phyloP scores from a whole-genome alignment of 768 basidiomycete genomes.

The Trametes cubensis region DNA sequence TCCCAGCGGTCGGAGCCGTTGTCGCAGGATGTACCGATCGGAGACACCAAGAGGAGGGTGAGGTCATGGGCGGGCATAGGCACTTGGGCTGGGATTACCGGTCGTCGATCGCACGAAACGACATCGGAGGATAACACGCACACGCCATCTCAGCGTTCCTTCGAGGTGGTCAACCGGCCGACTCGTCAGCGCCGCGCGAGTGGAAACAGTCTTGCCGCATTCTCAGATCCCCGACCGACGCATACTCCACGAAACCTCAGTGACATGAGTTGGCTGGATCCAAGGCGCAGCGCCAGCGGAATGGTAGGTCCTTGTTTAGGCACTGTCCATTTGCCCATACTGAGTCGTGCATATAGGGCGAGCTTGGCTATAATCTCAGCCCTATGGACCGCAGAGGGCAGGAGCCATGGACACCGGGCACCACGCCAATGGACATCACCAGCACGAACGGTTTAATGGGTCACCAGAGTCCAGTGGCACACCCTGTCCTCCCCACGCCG shows the following conservation, averaged over 20 bases:
- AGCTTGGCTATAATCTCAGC: slow-evolving; percentile 69
- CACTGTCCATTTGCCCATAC: slow-evolving; percentile 9
- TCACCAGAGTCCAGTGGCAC: slow-evolving; percentile 16
- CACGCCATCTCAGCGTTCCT: slow-evolving; percentile 41
- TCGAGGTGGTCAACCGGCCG: slow-evolving; percentile 55
- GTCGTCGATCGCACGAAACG: slow-evolving; percentile 45
- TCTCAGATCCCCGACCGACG: slow-evolving; percentile 46
- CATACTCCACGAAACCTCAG: slow-evolving; percentile 56
- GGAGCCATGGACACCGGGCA: slow-evolving; percentile 52
- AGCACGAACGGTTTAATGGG: slow-evolving; percentile 43
- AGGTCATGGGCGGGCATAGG: slow-evolving; percentile 45
- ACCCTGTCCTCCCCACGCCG: slow-evolving; percentile 35
- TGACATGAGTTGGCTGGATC: slow-evolving; percentile 79
- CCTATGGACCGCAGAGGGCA: slow-evolving; percentile 54
- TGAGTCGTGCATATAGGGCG: slow-evolving; percentile 50
- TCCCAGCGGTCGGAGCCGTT: slow-evolving; percentile 28
- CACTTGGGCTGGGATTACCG: slow-evolving; percentile 39
- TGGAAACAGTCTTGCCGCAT: slow-evolving; percentile 44
- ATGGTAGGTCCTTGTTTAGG: slow-evolving; percentile 52
- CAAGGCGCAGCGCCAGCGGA: slow-evolving; percentile 68
- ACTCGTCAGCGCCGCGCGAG: slow-evolving; percentile 57
- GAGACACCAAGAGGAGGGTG: slow-evolving; percentile 28
- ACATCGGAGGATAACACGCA: slow-evolving; percentile 34
- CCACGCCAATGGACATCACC: slow-evolving; percentile 45
- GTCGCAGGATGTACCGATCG: background rate